Base-by-base conservation (phyloP, 2,329 filamentous ascomycete species). In the Diaporthe longicolla region DNA sequence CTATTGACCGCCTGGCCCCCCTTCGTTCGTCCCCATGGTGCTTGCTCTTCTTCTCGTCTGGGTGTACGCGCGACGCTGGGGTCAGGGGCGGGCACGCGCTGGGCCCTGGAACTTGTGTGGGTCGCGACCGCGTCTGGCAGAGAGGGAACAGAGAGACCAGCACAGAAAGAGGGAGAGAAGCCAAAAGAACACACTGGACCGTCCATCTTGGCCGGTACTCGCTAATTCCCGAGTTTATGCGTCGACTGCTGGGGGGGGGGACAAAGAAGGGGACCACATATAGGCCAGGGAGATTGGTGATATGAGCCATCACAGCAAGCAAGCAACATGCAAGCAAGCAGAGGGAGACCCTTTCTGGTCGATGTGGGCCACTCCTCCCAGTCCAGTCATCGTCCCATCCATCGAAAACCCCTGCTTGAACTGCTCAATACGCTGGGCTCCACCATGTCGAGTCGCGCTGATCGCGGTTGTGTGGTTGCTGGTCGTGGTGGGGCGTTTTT, bases 141-240 rank as follows among this genome's bases (percentile, higher is more conserved):
- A 17, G 55, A 68, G 37, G 37, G n/a, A n/a, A n/a, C n/a, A 8
- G 26, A 37, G 32, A n/a, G 19, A 45, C 3, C 45, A 50, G 45
- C 43, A 5, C 29, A 29, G 57, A 9, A 11, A n/a, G 50, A n/a
- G 21, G 24, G 9, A 29, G n/a, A 43, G 43, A 58, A 59, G 35
- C 48, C 37, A 59, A 21, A 50, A 68, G 52, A 57, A 69, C 13
- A 73, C 57, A 29, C 69, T 50, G 45, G 69, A 71, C 32, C 35
- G 43, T 21, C 55, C 40, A 71, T 61, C 69, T 71, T 57, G 52
- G 57, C 57, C 54, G 26, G 69, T 32, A 37, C 40, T 72, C 37
- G 57, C 57, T 54, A 59, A 63, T 70, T 61, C 52, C 55, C 65
- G 65, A 70, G 55, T 73, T 73, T 66, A 73, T 73, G 72, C 72